phyloP scores from a whole-genome alignment of 345 rosid species.

The Eutrema heterophyllum region DNA sequence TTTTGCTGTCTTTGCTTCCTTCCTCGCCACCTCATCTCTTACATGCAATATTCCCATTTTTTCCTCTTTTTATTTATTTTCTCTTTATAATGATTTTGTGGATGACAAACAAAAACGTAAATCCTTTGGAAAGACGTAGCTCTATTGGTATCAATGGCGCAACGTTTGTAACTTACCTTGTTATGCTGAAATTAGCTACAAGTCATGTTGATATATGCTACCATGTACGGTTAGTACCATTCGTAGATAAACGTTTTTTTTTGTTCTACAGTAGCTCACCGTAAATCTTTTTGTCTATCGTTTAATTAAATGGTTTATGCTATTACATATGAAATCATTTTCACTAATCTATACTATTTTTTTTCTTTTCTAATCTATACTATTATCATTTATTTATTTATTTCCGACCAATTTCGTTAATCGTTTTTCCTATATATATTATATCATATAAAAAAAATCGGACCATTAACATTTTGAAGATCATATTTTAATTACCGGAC shows the following conservation, averaged over 20 bases:
- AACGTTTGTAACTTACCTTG: too few relatives aligned
- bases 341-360: too few relatives aligned
- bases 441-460: neutral
- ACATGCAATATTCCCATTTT: slow-evolving; percentile 31
- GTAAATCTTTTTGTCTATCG: neutral
- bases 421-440: neutral
- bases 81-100: neutral
- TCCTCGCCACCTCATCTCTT: slow-evolving; percentile 29
- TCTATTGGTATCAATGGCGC: too few relatives aligned
- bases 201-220: too few relatives aligned
- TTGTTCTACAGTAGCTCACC: too few relatives aligned
- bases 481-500: neutral
- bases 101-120: neutral
- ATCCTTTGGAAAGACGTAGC: too few relatives aligned
- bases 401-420: too few relatives aligned
- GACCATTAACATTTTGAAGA: neutral
- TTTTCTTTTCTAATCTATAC: too few relatives aligned
- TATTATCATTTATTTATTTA: too few relatives aligned
- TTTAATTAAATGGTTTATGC: neutral
- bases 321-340: neutral
- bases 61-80: neutral
- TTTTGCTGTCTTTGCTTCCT: slow-evolving; percentile 31
- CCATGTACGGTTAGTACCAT: too few relatives aligned
- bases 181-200: too few relatives aligned
- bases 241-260: too few relatives aligned